phyloP scores from a whole-genome alignment of 306 rosid species.

The Rosa chinensis region DNA sequence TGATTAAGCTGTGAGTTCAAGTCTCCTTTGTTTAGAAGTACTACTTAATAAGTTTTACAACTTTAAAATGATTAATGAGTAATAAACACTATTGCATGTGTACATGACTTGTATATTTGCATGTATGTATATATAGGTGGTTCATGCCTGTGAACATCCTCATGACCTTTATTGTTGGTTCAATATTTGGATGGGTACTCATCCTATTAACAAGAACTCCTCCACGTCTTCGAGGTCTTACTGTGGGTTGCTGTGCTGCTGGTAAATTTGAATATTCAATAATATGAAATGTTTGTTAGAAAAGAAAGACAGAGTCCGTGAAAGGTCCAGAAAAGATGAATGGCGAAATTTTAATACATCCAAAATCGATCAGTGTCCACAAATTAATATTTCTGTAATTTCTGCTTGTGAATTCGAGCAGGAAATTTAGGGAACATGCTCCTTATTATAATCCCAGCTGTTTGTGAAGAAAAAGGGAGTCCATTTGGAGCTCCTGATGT shows the following conservation, averaged over 20 bases:
- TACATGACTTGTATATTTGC: not conserved
- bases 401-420: conserved; percentile 16
- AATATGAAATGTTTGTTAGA: not conserved
- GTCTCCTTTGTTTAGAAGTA: not conserved
- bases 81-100: not conserved
- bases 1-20: conserved; percentile 47
- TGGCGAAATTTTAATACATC: not conserved
- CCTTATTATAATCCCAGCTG: conserved; percentile 52
- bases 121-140: conserved; percentile 35
- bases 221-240: conserved; percentile 49
- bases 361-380: not conserved
- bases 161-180: conserved; percentile 49
- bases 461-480: conserved; percentile 58
- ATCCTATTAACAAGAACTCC: conserved; percentile 46
- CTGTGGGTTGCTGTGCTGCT: conserved; percentile 57
- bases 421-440: conserved; percentile 59
- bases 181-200: conserved; percentile 48
- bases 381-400: not conserved
- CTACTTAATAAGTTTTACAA: not conserved
- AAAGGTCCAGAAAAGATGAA: not conserved
- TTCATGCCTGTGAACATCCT: conserved; percentile 56
- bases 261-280: conserved; percentile 23
- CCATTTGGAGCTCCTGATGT: conserved; percentile 51
- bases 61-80: not conserved
- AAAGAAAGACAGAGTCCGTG: not conserved